phyloP scores from a whole-genome alignment of 225 moss, liverwort and hornwort genomes.

The Pseudisothecium myosuroides region DNA sequence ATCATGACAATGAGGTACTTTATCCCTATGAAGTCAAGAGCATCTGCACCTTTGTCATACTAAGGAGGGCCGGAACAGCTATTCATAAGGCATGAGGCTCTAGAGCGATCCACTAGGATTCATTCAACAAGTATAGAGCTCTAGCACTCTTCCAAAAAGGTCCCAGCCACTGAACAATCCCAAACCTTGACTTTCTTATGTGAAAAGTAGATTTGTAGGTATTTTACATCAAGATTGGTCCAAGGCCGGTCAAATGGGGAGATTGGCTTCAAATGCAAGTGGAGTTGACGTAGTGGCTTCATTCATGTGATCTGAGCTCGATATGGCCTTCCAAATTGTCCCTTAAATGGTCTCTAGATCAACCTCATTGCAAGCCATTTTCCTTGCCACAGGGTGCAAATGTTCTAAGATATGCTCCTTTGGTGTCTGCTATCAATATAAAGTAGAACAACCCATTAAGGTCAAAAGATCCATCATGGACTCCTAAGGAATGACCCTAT shows the following conservation, averaged over 20 bases:
- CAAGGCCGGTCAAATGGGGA: fast-evolving
- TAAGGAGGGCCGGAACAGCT: fast-evolving
- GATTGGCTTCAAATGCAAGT: background rate
- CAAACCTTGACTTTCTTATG: fast-evolving
- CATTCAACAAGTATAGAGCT: fast-evolving
- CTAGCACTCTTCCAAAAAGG: fast-evolving
- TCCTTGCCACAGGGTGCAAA: fast-evolving
- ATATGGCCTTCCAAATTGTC: background rate
- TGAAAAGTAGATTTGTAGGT: fast-evolving
- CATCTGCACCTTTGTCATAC: fast-evolving
- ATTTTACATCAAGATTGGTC: fast-evolving
- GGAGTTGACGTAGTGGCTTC: background rate
- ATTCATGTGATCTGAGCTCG: background rate
- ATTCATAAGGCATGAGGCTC: fast-evolving
- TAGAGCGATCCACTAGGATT: fast-evolving
- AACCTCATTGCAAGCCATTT: background rate
- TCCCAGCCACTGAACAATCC: fast-evolving
- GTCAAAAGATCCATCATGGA: too few relatives aligned
- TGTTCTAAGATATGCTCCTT: background rate
- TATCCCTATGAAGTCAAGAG: background rate
- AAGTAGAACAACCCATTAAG: too few relatives aligned
- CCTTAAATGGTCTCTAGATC: fast-evolving
- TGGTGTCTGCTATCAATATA: too few relatives aligned
- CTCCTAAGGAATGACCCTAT: too few relatives aligned
- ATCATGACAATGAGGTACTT: background rate